Evolutionary conservation across 1,284 basidiomycete species (phyloP).

Genomic region (Salmacisia buchloeana): DNA sequence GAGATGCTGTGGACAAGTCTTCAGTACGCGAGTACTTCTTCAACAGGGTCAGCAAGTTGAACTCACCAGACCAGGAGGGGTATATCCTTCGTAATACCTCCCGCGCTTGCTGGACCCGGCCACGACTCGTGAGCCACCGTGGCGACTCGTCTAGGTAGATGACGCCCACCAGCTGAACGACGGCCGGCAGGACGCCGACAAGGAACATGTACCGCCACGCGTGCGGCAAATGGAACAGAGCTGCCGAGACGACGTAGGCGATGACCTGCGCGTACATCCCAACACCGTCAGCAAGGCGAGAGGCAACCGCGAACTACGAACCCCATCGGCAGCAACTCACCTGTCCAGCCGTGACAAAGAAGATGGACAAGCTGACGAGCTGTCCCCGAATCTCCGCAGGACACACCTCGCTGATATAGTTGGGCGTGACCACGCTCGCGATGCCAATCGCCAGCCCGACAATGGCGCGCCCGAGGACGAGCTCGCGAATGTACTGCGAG

Average conservation of each 20-base stretch:
- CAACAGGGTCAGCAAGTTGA: neutral
- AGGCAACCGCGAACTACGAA: neutral
- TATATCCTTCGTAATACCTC: conserved; percentile 34
- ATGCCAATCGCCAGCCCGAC: conserved; percentile 40
- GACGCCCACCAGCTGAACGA: conserved; percentile 36
- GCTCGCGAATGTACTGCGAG: conserved; percentile 32
- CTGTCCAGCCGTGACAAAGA: conserved; percentile 43
- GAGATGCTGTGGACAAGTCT: neutral
- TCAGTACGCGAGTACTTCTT: neutral
- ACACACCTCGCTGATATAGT: neutral
- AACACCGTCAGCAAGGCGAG: neutral
- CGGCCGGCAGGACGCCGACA: conserved; percentile 29
- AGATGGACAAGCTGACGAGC: conserved; percentile 34
- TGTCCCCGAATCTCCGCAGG: conserved; percentile 29
- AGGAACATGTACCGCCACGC: conserved; percentile 45
- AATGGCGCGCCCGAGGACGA: conserved; percentile 34
- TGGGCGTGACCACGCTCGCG: conserved; percentile 25
- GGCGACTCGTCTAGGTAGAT: conserved; percentile 38
- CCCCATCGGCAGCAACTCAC: neutral
- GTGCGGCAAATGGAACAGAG: conserved; percentile 35
- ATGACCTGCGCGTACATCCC: conserved; percentile 15
- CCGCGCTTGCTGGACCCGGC: conserved; percentile 26
- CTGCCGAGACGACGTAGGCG: conserved; percentile 34
- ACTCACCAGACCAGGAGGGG: conserved; percentile 14
- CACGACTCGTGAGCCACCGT: conserved; percentile 32